Evolutionary conservation across 257 asterid species (phyloP), one percentile per base, ranked within the genome.

Genomic region (Misopates orontium): DNA sequence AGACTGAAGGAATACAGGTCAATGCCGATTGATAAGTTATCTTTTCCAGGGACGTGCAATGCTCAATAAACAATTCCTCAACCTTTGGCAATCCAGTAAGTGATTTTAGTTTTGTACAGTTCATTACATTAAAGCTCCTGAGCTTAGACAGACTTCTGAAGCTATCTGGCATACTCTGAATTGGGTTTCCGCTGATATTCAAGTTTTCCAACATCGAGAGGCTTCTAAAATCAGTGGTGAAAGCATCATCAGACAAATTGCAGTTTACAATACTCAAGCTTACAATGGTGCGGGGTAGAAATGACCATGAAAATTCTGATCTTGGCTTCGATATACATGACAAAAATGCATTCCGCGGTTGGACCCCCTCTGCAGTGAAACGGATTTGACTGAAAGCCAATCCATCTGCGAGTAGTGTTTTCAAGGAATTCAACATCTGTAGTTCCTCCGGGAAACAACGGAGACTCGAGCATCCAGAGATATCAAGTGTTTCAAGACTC

Each of bases 381-480:
- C 50, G 50, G n/a, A 58, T 17, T 62, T 28, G 56, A 17, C 55
- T 11, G 24, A 62, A 24, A 44, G 69, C 69, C 51, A 61, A 48
- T 40, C 68, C 68, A 52, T 70, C 62, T 25, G 69, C 74, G 15
- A 23, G 66, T 7, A 70, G 63, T 23, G 40, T 45, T 70, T 41
- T 53, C 39, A 70, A 54, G 19, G 75, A 70, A 32, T 42, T 62
- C 42, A 62, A 60, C 69, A 39, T 17, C 11, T 7, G 53, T 14
- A 70, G 21, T 17, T 44, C 63, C 63, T 20, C 25, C 7, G 69
- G 75, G 17, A 70, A 24, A 14, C 24, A 17, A 1, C 52, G 32
- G 56, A 70, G 75, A 12, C 36, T 52, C 23, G 69, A 70, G 58
- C 75, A 70, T 45, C 66, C 66, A 24, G 75, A 39, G 20, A 70